Evolutionary conservation across 148 eudicot genomes (phyloP), one percentile per base, ranked within the genome.

Genomic region (Chenopodium quinoa): DNA sequence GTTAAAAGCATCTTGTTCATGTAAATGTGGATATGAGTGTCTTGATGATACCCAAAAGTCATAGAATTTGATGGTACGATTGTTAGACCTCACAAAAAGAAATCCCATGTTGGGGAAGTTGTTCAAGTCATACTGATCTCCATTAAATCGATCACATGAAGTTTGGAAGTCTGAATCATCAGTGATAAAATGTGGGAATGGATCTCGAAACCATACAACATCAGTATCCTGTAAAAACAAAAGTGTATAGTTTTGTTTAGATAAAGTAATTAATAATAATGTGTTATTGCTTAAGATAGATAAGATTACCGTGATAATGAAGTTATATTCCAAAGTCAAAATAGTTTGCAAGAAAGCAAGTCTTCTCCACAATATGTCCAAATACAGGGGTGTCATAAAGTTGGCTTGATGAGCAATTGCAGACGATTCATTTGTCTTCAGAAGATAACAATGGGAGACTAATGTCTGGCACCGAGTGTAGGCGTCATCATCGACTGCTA

Each of bases 181-280:
- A 2, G 67, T 76, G 22, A 37, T 47, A 46, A 89, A 83, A 46
- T 73, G 90, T 9, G 84, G 82, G 44, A 89, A 89, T 71, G 91
- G 91, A 86, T 84, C 80, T 74, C 90, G 83, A 78, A 89, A 88
- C 90, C 91, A 89, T 90, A 89, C 82, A 32, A 87, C 71, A 83
- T 89, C 90, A 16, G 87, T 88, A 64, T 89, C 91, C 91, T 89
- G 87, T 37, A 80, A 46, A 40, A 40, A 5, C 44, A 40, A 40
- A 32, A 32, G 34, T 32, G 3, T 32, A 32, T 32, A 32, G 34
- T 32, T 32, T 32, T 32, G 34, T 32, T 32, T 32, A 32, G 34
- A 32, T 32, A 32, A 32, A 32, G 34, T 32, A 32, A 32, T 32
- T 1, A 32, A 32, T 32, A 32, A 32, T 32, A 34, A 34, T 34